Evolutionary conservation across 1,284 basidiomycete species (phyloP), one percentile per base, ranked within the genome.

Genomic region (Schizopora paradoxa): DNA sequence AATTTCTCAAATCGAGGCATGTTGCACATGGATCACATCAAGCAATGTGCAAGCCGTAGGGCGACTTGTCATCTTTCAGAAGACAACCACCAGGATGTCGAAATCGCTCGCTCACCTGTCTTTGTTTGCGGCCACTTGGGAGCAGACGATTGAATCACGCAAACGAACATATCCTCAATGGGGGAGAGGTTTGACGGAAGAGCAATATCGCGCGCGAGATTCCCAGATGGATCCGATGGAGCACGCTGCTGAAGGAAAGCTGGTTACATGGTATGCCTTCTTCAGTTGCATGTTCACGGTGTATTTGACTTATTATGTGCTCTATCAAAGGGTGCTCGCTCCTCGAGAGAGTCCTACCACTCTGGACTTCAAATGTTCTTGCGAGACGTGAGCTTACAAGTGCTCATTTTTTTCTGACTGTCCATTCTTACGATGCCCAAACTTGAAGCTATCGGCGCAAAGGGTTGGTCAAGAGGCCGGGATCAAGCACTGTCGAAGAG

Each of bases 361-460:
- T 1, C 49, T 70, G 2, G 62, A 72, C 43, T 70, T 71, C 47
- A 61, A 64, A 56, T 70, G 68, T 48, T 61, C 69, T 28, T 73
- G 71, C 48, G 70, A 74, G 52, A 71, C 70, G 72, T 73, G 26
- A 50, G 66, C 61, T 37, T 14, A 14, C 6, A 31, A 31, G 10
- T 31, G 28, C 28, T 8, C 28, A 31, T 31, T 10, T 31, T 10
- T 31, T 14, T 31, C 14, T 8, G 28, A 31, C 14, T 14, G 8
- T 14, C n/a, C n/a, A n/a, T 10, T 31, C 28, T 31, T 31, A 8
- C 28, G 28, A 14, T 31, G 14, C n/a, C n/a, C n/a, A n/a, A n/a
- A n/a, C n/a, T n/a, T n/a, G n/a, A n/a, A 51, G 49, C 14, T 47
- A 46, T 28, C 49, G 49, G 10, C 49, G 49, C 32, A 43, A 47